Conservation (phyloP, 2,329 filamentous ascomycete species). For the Cordyceps tenuipes region DNA sequence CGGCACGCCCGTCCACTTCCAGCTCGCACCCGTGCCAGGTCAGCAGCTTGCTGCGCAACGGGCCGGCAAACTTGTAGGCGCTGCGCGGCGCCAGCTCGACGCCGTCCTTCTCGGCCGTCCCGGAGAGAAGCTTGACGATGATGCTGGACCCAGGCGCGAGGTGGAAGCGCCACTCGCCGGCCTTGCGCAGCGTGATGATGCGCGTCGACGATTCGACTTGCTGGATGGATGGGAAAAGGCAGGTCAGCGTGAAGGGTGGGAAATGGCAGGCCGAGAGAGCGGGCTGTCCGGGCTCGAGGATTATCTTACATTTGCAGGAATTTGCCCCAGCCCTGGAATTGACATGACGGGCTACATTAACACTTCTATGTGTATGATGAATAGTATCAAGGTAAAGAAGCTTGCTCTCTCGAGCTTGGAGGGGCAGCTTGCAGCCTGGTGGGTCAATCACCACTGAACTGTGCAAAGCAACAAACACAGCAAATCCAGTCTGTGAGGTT, state of each 20-base stretch:
- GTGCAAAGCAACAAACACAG: no score
- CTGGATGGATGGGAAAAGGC: conserved; percentile 14
- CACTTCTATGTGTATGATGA: background rate
- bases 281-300: background rate
- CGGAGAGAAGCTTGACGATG: conserved; percentile 58
- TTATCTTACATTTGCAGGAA: conserved; percentile 45
- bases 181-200: conserved; percentile 47
- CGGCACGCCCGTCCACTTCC: conserved; percentile 59
- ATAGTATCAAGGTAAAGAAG: background rate
- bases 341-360: conserved; percentile 48
- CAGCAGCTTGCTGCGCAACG: conserved; percentile 74
- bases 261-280: background rate
- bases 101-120: conserved; percentile 88
- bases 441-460: background rate
- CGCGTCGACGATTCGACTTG: conserved; percentile 33
- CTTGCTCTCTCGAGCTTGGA: background rate
- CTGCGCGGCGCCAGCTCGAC: conserved; percentile 80
- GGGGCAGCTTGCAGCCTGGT: background rate
- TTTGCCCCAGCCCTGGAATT: conserved; percentile 65
- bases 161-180: conserved; percentile 73
- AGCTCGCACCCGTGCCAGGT: conserved; percentile 88
- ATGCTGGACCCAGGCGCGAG: conserved; percentile 44
- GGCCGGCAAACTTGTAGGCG: conserved; percentile 69
- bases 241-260: background rate
- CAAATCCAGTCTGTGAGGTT: no score